Evolutionary conservation across 1,284 basidiomycete genomes (phyloP), one percentile per base, ranked within the genome.

Genomic region (Cutaneotrichosporon cavernicola): DNA sequence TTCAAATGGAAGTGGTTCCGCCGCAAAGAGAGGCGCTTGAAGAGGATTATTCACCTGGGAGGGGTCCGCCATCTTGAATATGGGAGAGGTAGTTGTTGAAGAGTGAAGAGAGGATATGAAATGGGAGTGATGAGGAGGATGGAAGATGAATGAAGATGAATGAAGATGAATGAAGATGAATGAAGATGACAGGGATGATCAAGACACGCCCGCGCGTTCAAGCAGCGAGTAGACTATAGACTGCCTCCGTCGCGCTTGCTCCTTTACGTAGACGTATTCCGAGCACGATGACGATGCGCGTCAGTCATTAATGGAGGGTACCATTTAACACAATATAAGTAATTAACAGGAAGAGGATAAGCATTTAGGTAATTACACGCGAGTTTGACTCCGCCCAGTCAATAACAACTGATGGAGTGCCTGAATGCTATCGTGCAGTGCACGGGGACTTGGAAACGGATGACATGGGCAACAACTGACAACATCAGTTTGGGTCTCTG

Each of bases 41-140:
- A 21, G 22, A n/a, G 16, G 34, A 22, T 14, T 5, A 46, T 65
- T 53, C 21, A 69, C 68, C 61, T 69, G 65, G 52, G 65, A 67
- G 18, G 68, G 68, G 61, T 69, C 68, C 10, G 68, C 59, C 68
- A 69, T 69, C 56, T 21, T 66, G 55, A 4, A 34, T 11, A 34
- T 5, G 34, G 26, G 26, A 40, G 31, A 59, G 31, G 16, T 49
- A 38, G 18, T 26, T 50, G 43, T n/a, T 21, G 2, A 31, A 16
- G 57, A 14, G 18, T 46, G 34, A 51, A 32, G 52, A 43, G 40
- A 46, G 7, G 56, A 53, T 14, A 26, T 21, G 26, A 32, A 18
- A 36, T 16, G 50, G 14, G 46, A 36, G 30, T 31, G 58, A 52
- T 10, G 34, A 32, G 26, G 31, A n/a, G 13, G 61, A 56, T 31